These are phyloP conservation scores for Fusarium nisikadoi DNA, from an alignment of 2,329 filamentous ascomycete species.

Conservation along the genomic window DNA sequence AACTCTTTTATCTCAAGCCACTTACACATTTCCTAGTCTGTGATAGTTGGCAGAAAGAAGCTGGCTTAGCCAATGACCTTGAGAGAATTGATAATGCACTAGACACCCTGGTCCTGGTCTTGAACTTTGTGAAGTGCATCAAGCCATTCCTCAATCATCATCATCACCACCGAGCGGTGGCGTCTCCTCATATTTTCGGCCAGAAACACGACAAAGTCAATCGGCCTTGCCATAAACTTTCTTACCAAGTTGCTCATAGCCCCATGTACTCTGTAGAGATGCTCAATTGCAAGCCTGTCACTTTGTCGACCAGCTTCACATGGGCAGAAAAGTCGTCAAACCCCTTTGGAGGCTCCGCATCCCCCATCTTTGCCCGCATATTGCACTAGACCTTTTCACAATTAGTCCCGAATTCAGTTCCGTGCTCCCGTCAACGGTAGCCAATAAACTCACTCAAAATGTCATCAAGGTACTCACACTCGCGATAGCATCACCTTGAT, in stretches of 20 bases:
- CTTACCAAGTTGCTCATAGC: fast-evolving
- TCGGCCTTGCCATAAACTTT: neutral
- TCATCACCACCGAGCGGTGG: neutral
- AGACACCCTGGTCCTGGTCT: neutral
- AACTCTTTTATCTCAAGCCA: too few relatives aligned
- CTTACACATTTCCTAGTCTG: neutral
- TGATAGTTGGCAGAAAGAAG: fast-evolving
- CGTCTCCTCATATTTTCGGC: neutral
- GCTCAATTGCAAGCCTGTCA: neutral
- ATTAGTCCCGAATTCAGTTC: neutral
- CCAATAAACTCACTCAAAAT: conserved; percentile 22
- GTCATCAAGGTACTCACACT: conserved; percentile 26
- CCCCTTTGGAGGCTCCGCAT: conserved; percentile 20
- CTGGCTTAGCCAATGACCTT: neutral
- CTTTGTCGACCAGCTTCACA: neutral
- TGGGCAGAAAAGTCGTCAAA: neutral
- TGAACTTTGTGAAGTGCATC: neutral
- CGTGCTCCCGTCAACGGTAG: neutral
- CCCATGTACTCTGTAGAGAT: too few relatives aligned
- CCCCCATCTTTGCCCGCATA: neutral
- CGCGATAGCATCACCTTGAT: conserved; percentile 34
- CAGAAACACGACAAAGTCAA: neutral
- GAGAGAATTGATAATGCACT: conserved; percentile 1
- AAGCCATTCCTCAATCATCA: neutral
- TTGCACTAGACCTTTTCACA: neutral